A percentile compares a stretch with the other conserved stretches of the same genome.
These are phyloP conservation scores for Chloranthus sessilifolius DNA, from an alignment of 164 flowering plant species.

Conservation along the genomic window DNA sequence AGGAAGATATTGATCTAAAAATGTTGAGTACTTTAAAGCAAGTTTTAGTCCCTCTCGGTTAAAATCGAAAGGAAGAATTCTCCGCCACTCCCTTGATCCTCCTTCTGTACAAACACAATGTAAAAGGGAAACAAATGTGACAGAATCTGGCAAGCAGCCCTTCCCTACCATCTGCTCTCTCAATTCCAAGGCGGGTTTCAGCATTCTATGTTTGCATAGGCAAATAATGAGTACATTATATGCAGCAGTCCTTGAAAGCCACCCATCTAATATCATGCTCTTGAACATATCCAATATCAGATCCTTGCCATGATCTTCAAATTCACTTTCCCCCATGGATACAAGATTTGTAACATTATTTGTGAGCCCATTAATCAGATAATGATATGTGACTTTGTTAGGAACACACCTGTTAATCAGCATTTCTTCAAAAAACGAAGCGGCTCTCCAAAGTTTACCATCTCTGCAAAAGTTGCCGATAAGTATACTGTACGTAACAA, in stretches of 20 bases:
- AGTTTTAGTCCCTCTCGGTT: constrained; percentile 35
- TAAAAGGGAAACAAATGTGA: constrained; percentile 53
- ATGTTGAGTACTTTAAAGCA: constrained; percentile 46
- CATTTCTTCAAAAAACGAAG: constrained; percentile 62
- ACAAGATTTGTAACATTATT: constrained; percentile 17
- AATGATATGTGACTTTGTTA: constrained; percentile 55
- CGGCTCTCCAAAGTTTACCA: constrained; percentile 54
- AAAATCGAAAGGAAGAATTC: constrained; percentile 30
- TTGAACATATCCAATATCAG: constrained; percentile 35
- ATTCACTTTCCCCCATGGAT: constrained; percentile 15
- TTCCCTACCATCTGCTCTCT: constrained; percentile 36
- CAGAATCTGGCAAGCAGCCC: constrained; percentile 44
- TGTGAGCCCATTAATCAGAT: constrained; percentile 50
- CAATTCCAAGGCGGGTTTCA: constrained; percentile 44
- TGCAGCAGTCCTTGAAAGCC: constrained; percentile 40
- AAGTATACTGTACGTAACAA: constrained; percentile 64
- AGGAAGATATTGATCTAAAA: constrained; percentile 35
- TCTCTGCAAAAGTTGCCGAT: constrained; percentile 58
- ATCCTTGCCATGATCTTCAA: constrained; percentile 21
- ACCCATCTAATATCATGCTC: constrained; percentile 56
- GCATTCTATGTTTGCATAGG: constrained; percentile 62
- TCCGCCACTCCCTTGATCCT: constrained; percentile 52
- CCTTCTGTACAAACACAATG: constrained; percentile 64
- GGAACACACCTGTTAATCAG: constrained; percentile 57
- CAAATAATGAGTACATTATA: constrained; percentile 53